Evolutionary conservation across 192 early-diverging fungal genomes (phyloP).

Genomic region (Funneliformis mosseae): DNA sequence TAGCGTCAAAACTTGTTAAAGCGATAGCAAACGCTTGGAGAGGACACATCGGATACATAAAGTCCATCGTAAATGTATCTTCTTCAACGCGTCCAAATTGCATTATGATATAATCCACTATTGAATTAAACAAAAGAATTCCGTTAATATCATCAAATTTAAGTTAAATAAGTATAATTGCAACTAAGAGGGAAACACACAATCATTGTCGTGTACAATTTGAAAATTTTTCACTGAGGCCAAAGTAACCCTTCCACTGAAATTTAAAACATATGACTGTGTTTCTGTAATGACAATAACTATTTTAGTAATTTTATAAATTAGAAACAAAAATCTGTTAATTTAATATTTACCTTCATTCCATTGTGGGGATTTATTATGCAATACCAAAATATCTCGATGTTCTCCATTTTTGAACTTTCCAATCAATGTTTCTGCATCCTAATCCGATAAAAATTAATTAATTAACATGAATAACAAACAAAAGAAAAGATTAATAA

Average conservation of each 20-base stretch:
- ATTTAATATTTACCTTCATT: conserved; percentile 62
- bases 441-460: conserved; percentile 39
- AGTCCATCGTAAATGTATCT: conserved; percentile 87
- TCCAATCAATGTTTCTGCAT: conserved; percentile 64
- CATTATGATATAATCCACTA: conserved; percentile 91
- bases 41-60: conserved; percentile 87
- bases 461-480: background rate
- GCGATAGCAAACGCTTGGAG: conserved; percentile 90
- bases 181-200: conserved; percentile 48
- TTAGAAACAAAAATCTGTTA: background rate
- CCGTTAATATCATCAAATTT: no score
- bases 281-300: conserved; percentile 60
- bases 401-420: conserved; percentile 59
- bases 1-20: conserved; percentile 87
- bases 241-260: conserved; percentile 82
- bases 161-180: no score
- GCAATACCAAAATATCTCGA: conserved; percentile 68
- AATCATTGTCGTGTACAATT: conserved; percentile 88
- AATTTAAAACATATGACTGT: conserved; percentile 91
- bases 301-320: background rate
- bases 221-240: conserved; percentile 98
- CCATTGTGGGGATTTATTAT: conserved; percentile 96
- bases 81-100: conserved; percentile 86
- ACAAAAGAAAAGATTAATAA: background rate
- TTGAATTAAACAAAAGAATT: background rate